Evolutionary conservation across 176 grass and related monocot species (phyloP).

Genomic region (Musa acuminata): DNA sequence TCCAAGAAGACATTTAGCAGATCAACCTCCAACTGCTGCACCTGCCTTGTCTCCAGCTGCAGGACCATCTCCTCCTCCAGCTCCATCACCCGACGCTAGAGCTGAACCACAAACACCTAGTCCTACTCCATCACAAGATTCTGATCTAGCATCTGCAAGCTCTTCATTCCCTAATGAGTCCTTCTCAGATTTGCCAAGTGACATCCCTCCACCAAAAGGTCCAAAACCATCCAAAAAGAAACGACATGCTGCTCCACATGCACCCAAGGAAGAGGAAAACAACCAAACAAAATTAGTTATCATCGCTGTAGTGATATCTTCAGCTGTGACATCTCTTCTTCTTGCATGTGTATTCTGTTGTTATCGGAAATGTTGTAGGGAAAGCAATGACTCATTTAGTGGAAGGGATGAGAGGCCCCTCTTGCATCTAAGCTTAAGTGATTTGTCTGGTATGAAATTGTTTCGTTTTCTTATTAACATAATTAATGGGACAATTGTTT

Average conservation of each 20-base stretch:
- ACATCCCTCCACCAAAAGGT: neutral
- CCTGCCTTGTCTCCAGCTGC: neutral
- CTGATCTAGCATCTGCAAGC: neutral
- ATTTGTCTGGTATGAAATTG: slow-evolving; percentile 38
- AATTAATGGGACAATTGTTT: neutral
- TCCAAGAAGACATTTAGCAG: slow-evolving; percentile 8
- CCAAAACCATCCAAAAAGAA: neutral
- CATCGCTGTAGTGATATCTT: slow-evolving; percentile 6
- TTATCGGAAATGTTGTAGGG: slow-evolving; percentile 14
- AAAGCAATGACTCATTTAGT: slow-evolving; percentile 20
- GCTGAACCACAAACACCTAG: neutral
- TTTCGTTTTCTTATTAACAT: neutral
- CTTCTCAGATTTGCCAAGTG: neutral
- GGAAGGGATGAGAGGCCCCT: slow-evolving; percentile 45
- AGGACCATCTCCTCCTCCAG: slow-evolving; percentile 3
- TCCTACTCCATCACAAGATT: neutral
- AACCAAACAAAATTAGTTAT: neutral
- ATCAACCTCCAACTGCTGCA: neutral
- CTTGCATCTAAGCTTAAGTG: slow-evolving; percentile 36
- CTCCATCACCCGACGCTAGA: neutral
- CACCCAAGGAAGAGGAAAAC: neutral
- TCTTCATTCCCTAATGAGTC: neutral
- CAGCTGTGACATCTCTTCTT: slow-evolving; percentile 9
- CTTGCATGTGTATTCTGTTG: slow-evolving; percentile 7
- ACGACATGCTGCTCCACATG: neutral